phyloP scores from a whole-genome alignment of 2,329 filamentous ascomycete genomes.

The Claviceps paspali region DNA sequence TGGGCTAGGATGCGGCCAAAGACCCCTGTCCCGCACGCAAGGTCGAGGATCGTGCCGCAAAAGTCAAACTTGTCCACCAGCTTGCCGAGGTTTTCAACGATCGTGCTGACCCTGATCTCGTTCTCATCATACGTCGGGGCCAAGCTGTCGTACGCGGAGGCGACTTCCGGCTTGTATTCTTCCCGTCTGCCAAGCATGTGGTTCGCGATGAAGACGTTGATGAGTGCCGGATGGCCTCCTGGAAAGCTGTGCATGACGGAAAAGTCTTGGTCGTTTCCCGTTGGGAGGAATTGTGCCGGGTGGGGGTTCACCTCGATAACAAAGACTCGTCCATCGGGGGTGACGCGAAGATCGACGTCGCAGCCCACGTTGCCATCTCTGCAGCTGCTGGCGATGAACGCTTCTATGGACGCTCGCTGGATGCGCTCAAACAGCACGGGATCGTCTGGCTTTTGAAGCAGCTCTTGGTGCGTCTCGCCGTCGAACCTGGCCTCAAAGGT shows the following conservation, averaged over 20 bases:
- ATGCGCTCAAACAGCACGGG: neutral
- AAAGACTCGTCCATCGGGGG: neutral
- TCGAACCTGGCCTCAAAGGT: constrained; percentile 2
- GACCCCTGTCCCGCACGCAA: neutral
- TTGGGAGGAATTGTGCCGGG: neutral
- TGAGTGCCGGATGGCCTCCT: neutral
- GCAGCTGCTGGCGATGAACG: neutral
- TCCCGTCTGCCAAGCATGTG: neutral
- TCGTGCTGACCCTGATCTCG: neutral
- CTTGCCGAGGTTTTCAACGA: neutral
- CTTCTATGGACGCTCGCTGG: neutral
- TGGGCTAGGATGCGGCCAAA: neutral
- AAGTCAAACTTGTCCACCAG: neutral
- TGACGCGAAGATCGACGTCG: constrained; percentile 1
- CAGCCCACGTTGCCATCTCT: neutral
- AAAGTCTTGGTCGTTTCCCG: neutral
- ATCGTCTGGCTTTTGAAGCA: neutral
- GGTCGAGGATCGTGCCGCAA: neutral
- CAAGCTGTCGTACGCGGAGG: too few species aligned
- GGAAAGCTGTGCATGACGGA: neutral
- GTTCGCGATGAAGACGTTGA: constrained; percentile 1
- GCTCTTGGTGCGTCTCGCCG: neutral
- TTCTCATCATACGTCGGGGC: neutral
- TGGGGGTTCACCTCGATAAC: constrained; percentile 1
- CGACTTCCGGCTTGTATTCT: neutral